A percentile compares a stretch with the other conserved stretches of the same genome.
Conservation (phyloP, 2,329 filamentous ascomycete species). For the Colletotrichum limetticola region DNA sequence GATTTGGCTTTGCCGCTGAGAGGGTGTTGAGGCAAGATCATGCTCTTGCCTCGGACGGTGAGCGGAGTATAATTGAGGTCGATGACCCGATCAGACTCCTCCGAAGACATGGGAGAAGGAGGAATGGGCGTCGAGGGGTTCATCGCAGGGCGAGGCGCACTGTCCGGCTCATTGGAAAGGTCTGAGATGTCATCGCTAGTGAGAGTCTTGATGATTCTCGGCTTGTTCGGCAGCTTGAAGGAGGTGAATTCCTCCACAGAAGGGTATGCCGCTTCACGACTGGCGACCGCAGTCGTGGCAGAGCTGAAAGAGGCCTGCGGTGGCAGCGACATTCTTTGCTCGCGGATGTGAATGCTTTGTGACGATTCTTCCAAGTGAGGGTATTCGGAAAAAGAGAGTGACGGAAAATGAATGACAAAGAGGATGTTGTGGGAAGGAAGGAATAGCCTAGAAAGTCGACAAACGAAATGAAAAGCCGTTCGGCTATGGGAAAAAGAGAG, state of each 20-base stretch:
- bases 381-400: background rate
- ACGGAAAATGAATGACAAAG: background rate
- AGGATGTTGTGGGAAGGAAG: background rate
- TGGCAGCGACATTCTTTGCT: conserved; percentile 10
- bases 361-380: background rate
- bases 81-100: conserved; percentile 11
- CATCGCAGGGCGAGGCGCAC: background rate
- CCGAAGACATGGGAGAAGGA: conserved; percentile 19
- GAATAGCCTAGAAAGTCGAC: no score
- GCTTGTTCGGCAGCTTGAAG: conserved; percentile 14
- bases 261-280: conserved; percentile 3
- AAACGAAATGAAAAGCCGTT: background rate
- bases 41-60: conserved; percentile 17
- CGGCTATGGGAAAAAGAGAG: background rate
- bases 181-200: background rate
- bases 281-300: conserved; percentile 13
- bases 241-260: conserved; percentile 8
- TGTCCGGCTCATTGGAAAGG: background rate
- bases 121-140: conserved; percentile 8
- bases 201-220: background rate
- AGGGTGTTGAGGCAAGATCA: conserved; percentile 9
- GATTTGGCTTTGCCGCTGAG: background rate
- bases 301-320: conserved; percentile 25
- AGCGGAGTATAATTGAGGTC: conserved; percentile 12
- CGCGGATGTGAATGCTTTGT: background rate